Conservation (phyloP, 140 eudicot species). For the Stevia rebaudiana region DNA sequence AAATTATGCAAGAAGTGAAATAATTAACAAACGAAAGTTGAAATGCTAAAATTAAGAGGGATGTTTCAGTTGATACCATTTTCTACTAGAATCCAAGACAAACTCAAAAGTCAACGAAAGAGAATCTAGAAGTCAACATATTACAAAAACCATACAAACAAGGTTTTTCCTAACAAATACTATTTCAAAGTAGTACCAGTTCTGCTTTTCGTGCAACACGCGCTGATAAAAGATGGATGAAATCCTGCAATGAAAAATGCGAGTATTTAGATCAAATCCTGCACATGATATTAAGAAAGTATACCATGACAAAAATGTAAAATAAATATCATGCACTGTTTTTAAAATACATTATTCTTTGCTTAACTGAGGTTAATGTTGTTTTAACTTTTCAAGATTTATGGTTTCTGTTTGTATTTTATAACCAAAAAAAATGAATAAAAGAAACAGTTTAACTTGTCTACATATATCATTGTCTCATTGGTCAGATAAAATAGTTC, state of each 20-base stretch:
- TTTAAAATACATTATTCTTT: background rate
- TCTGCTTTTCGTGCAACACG: background rate
- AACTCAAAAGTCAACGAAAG: slow-evolving; percentile 14
- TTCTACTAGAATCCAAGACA: background rate
- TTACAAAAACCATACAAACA: slow-evolving; percentile 12
- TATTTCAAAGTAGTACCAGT: background rate
- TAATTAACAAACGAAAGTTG: background rate
- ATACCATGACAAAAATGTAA: background rate
- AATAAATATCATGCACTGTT: background rate
- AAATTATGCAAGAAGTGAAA: too few relatives aligned
- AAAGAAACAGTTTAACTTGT: too few relatives aligned
- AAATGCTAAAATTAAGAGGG: background rate
- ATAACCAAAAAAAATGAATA: background rate
- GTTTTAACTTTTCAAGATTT: background rate
- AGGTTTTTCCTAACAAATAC: slow-evolving; percentile 1
- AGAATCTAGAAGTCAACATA: slow-evolving; percentile 2
- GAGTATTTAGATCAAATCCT: background rate
- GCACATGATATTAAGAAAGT: background rate
- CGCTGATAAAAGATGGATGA: background rate
- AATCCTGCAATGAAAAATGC: slow-evolving; percentile 20
- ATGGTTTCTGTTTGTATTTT: background rate
- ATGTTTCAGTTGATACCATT: background rate
- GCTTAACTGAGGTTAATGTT: background rate
- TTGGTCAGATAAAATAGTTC: too few relatives aligned
- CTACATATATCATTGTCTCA: too few relatives aligned